These are phyloP conservation scores for Yamadazyma jaroonii DNA, from an alignment of 1,139 yeast genomes.

Conservation along the genomic window DNA sequence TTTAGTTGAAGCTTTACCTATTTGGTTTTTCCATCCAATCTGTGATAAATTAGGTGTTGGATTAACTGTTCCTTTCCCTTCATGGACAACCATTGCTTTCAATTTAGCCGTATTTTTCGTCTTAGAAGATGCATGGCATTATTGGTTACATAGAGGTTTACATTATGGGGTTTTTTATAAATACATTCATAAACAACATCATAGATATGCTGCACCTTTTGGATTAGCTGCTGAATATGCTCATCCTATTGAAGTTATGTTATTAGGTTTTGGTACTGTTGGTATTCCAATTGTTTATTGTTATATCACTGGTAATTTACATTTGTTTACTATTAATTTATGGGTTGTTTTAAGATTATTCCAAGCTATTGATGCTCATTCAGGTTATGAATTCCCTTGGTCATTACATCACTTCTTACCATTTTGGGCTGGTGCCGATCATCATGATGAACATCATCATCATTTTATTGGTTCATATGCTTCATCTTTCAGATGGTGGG, in stretches of 20 bases:
- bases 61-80: conserved; percentile 41
- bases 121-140: conserved; percentile 48
- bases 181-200: conserved; percentile 49
- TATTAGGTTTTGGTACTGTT: conserved; percentile 46
- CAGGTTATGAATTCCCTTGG: conserved; percentile 51
- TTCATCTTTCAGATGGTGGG: conserved; percentile 49
- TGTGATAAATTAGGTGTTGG: conserved; percentile 39
- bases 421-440: conserved; percentile 53
- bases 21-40: conserved; percentile 49
- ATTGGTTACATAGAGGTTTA: conserved; percentile 45
- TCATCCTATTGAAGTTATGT: conserved; percentile 46
- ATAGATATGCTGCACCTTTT: conserved; percentile 49
- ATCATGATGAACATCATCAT: conserved; percentile 49
- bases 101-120: conserved; percentile 41
- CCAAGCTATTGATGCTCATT: conserved; percentile 49
- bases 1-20: conserved; percentile 46
- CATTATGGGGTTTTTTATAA: conserved; percentile 47
- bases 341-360: conserved; percentile 45
- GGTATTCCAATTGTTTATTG: conserved; percentile 47
- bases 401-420: conserved; percentile 44
- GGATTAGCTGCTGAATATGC: conserved; percentile 51
- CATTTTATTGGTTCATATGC: conserved; percentile 46
- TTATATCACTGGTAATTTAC: conserved; percentile 33
- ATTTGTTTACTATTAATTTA: conserved; percentile 40
- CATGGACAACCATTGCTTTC: conserved; percentile 22